A percentile compares a stretch with the other conserved stretches of the same genome.
Evolutionary conservation across 106 monocot species (phyloP).

Genomic region (Dendrobium chrysotoxum): DNA sequence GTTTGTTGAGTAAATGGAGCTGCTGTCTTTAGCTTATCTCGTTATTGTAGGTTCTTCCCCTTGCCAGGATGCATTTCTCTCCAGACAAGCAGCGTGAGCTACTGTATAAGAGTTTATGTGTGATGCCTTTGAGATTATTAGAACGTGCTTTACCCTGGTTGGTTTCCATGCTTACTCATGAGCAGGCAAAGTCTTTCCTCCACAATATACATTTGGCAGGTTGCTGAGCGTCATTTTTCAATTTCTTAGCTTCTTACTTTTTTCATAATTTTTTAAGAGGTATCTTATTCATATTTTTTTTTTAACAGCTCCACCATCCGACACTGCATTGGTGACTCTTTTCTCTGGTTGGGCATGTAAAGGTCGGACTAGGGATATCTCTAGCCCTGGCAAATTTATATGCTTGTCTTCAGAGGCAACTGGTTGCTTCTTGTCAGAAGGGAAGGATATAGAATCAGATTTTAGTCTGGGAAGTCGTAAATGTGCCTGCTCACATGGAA

Average conservation of each 20-base stretch:
- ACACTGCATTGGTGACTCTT: constrained; percentile 77
- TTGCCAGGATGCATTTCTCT: constrained; percentile 84
- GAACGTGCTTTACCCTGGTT: constrained; percentile 96
- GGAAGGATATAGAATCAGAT: constrained; percentile 29
- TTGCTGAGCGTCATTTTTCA: constrained; percentile 10
- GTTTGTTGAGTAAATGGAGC: neutral
- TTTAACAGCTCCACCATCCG: constrained; percentile 59
- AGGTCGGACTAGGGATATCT: constrained; percentile 46
- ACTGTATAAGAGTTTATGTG: constrained; percentile 67
- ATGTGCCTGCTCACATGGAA: constrained; percentile 33
- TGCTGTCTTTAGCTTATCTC: constrained; percentile 8
- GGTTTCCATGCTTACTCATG: constrained; percentile 56
- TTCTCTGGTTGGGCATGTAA: constrained; percentile 99
- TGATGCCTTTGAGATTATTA: constrained; percentile 90
- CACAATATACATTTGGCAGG: constrained; percentile 86
- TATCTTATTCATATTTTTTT: neutral
- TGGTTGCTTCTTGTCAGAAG: constrained; percentile 19
- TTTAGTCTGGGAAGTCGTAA: constrained; percentile 27
- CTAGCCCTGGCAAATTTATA: constrained; percentile 47
- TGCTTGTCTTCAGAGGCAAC: constrained; percentile 42
- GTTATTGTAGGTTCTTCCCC: constrained; percentile 71
- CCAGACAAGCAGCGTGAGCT: constrained; percentile 72
- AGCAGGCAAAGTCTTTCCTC: constrained; percentile 71
- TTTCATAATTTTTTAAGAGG: neutral
- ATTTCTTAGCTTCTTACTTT: neutral